Evolutionary conservation across 164 flowering plant genomes (phyloP).

Genomic region (Magnolia kwangsiensis): DNA sequence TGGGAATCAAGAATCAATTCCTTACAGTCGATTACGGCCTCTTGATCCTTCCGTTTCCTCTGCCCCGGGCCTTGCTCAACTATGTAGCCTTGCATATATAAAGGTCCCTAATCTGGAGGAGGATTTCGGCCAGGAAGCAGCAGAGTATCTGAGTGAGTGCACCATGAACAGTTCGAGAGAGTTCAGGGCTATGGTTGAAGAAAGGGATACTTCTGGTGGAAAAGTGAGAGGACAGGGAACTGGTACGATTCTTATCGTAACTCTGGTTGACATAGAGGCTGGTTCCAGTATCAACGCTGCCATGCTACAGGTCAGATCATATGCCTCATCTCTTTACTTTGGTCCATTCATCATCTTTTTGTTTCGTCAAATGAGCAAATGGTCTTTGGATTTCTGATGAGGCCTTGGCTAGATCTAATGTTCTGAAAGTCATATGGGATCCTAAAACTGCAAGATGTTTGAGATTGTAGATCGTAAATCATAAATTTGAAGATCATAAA

Average conservation of each 20-base stretch:
- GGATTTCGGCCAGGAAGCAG: conserved; percentile 92
- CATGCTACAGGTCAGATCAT: conserved; percentile 63
- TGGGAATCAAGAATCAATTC: conserved; percentile 84
- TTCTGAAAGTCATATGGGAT: no score
- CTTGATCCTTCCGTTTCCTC: conserved; percentile 70
- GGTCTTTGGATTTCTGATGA: no score
- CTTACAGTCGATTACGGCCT: conserved; percentile 70
- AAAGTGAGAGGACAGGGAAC: conserved; percentile 94
- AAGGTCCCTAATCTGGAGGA: conserved; percentile 80
- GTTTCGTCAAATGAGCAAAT: no score
- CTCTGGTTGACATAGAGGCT: conserved; percentile 61
- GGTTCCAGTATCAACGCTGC: conserved; percentile 72
- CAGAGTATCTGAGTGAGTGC: conserved; percentile 56
- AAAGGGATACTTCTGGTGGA: conserved; percentile 83
- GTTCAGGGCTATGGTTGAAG: conserved; percentile 73
- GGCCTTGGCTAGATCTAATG: no score
- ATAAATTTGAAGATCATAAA: no score
- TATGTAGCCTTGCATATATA: conserved; percentile 83
- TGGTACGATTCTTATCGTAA: conserved; percentile 67
- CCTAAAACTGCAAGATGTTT: no score
- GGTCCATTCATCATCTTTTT: background rate
- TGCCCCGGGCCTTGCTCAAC: conserved; percentile 80
- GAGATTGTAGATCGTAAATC: no score
- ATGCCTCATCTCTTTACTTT: background rate
- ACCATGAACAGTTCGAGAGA: conserved; percentile 50